Percentiles rank a stretch among this genome's conserved stretches.
Evolutionary conservation across 176 grass and related monocot species (phyloP).

Genomic region (Oryza australiensis): DNA sequence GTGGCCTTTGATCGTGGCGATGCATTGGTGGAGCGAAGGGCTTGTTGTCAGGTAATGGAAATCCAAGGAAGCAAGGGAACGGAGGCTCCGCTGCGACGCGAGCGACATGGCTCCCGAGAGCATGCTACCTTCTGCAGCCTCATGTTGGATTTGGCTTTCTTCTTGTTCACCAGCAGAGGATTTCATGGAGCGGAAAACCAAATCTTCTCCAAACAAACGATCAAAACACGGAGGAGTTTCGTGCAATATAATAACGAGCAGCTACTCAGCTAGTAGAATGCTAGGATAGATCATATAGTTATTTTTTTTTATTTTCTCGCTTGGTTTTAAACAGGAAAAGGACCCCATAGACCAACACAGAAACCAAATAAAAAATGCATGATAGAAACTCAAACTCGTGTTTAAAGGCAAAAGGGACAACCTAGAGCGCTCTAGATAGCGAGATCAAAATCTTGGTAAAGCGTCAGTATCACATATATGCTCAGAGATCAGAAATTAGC

Average conservation of each 20-base stretch:
- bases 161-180: not conserved
- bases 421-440: slow-evolving; percentile 14
- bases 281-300: not conserved
- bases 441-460: slow-evolving; percentile 31
- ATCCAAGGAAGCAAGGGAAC: slow-evolving; percentile 35
- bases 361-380: slow-evolving; percentile 4
- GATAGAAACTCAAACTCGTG: not conserved
- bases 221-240: not conserved
- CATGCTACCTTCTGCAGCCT: slow-evolving; percentile 15
- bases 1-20: slow-evolving; percentile 47
- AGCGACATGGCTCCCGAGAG: slow-evolving; percentile 34
- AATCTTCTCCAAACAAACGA: not conserved
- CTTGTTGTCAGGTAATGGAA: not conserved
- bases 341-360: not conserved
- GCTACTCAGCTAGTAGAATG: not conserved
- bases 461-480: slow-evolving; percentile 27
- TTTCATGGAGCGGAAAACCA: slow-evolving; percentile 27
- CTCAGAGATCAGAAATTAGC: not conserved
- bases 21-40: slow-evolving; percentile 27
- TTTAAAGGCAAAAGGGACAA: slow-evolving; percentile 20
- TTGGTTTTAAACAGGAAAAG: not conserved
- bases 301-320: not conserved
- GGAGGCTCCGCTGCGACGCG: slow-evolving; percentile 52
- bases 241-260: not conserved
- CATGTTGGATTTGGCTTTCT: slow-evolving; percentile 19